phyloP scores from a whole-genome alignment of 1,284 basidiomycete genomes.

The Heterobasidion irregulare region DNA sequence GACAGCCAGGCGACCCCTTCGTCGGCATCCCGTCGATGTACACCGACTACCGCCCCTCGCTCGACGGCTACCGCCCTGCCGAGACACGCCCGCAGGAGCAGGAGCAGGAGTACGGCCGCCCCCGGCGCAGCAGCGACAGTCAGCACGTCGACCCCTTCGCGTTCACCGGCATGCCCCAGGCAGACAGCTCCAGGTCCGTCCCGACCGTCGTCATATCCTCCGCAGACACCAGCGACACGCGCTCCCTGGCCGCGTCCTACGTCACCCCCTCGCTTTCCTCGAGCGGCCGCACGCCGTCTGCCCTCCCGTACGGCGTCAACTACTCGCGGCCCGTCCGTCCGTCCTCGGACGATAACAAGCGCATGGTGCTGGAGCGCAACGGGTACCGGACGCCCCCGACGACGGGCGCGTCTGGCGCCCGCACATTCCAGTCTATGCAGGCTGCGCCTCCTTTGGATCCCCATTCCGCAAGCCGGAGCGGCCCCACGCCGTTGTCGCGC shows the following conservation, averaged over 20 bases:
- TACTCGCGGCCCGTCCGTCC: conserved; percentile 49
- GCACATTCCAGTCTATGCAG: background rate
- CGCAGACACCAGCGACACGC: conserved; percentile 6
- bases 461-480: background rate
- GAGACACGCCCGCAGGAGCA: background rate
- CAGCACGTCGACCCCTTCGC: conserved; percentile 20
- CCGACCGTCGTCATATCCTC: conserved; percentile 40
- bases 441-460: conserved; percentile 1
- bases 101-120: background rate
- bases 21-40: background rate
- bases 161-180: conserved; percentile 11
- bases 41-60: background rate
- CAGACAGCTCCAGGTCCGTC: conserved; percentile 15
- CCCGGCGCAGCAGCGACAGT: conserved; percentile 9
- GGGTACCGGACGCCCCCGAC: conserved; percentile 14
- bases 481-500: conserved; percentile 7
- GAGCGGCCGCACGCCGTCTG: conserved; percentile 15
- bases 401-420: background rate
- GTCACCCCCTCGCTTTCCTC: background rate
- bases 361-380: conserved; percentile 54
- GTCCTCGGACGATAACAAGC: conserved; percentile 45
- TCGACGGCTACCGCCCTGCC: background rate
- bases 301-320: conserved; percentile 25
- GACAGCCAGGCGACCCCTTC: background rate
- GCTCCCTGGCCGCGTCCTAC: conserved; percentile 6